Evolutionary conservation across 495 filamentous ascomycete genomes (phyloP), one percentile per base, ranked within the genome.

Genomic region (Tuber indicum): DNA sequence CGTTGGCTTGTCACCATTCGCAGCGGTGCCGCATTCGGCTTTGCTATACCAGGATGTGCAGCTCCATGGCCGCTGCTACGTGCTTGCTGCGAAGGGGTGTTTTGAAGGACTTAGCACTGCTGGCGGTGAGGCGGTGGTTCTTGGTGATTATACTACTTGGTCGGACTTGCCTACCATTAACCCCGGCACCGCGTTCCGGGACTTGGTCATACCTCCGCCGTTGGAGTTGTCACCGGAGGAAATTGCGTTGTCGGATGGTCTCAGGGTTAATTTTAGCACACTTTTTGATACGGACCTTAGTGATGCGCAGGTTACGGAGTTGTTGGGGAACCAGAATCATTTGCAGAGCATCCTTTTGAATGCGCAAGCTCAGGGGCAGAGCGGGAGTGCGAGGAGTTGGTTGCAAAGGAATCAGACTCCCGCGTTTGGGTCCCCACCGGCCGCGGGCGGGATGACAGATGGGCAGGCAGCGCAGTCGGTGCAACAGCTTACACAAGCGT

Each of bases 1-100:
- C 9, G 85, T 86, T 42, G 84, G 84, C 3, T 81, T 86, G 10
- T 80, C 85, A 1, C 84, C 85, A 39, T 85, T 84, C 62, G 85
- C 85, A 16, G 77, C 77, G 12, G 80, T 84, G 45, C 80, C 78
- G 19, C 82, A 86, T 47, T 82, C 85, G 2, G 73, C 84, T 26
- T 79, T 85, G 26, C 58, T 86, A 45, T 86, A 82, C 78, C 84
- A 86, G 42, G 79, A 85, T 46, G 58, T 77, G 3, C 49, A 75
- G 4, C n/a, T 71, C 4, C 77, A 74, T 19, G 82, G 82, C 17
- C 71, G 72, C 12, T 73, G 85, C 8, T 78, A 82, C 26, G 76
- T 86, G 4, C 82, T 86, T 49, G 85, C 80, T 7, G 84, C 83
- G 14, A 86, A 86, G 70, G 85, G 85, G 44, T 82, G 81, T 46